Evolutionary conservation across 2,329 filamentous ascomycete genomes (phyloP).

Genomic region (Graphiopsis chlorocephala): DNA sequence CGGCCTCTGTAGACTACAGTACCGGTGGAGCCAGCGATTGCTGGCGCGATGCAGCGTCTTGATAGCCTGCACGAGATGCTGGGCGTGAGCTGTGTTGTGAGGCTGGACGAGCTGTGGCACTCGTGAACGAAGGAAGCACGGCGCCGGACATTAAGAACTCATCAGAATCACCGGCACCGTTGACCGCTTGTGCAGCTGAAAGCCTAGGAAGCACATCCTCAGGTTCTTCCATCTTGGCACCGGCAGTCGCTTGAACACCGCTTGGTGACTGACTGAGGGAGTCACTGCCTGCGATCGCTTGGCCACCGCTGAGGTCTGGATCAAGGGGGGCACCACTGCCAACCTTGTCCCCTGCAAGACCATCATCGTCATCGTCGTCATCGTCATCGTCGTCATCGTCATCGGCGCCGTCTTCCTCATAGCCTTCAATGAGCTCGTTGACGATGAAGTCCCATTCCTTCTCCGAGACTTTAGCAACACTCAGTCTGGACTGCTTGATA

Average conservation of each 20-base stretch:
- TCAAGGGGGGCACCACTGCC: background rate
- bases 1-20: background rate
- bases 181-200: background rate
- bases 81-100: background rate
- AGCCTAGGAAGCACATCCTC: background rate
- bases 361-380: background rate
- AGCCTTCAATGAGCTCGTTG: slow-evolving; percentile 31
- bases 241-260: background rate
- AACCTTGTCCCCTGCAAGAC: background rate
- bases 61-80: background rate
- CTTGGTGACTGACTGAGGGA: background rate
- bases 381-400: background rate
- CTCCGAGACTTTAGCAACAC: slow-evolving; percentile 67
- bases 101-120: background rate
- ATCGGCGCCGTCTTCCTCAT: slow-evolving; percentile 21
- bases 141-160: background rate
- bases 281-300: slow-evolving; percentile 12
- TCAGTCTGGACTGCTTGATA: slow-evolving; percentile 76
- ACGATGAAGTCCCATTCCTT: slow-evolving; percentile 66
- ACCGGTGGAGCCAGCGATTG: background rate
- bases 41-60: background rate
- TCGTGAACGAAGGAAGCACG: background rate
- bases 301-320: background rate
- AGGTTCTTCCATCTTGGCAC: background rate
- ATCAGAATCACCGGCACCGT: background rate